Conservation (phyloP, 306 rosid species). For the Fragaria nilgerrensis region DNA sequence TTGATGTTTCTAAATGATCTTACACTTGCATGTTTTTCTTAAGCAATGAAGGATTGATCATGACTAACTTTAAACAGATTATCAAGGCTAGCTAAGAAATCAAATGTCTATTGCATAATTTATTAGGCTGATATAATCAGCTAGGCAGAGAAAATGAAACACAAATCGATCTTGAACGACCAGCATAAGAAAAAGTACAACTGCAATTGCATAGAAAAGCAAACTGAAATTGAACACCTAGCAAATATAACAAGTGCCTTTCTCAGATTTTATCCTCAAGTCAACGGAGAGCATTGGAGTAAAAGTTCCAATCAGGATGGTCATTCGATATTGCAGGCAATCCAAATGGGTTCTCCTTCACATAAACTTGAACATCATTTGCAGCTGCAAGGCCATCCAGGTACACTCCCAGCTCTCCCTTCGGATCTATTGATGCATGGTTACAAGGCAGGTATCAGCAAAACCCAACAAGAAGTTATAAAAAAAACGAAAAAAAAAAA, state of each 20-base stretch:
- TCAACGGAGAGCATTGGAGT: not conserved
- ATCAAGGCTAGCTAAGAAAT: too few relatives aligned
- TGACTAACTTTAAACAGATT: too few relatives aligned
- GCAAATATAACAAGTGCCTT: not conserved
- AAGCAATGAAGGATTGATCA: too few relatives aligned
- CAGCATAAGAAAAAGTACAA: not conserved
- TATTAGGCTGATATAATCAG: too few relatives aligned
- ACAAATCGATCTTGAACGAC: not conserved
- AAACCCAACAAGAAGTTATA: too few relatives aligned
- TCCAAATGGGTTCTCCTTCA: conserved; percentile 31
- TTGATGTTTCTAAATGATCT: not conserved
- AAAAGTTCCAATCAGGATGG: conserved; percentile 33
- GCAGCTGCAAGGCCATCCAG: conserved; percentile 20
- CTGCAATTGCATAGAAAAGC: not conserved
- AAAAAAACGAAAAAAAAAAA: too few relatives aligned
- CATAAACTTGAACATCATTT: conserved; percentile 23
- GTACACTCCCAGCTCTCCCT: conserved; percentile 6
- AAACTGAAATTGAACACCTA: not conserved
- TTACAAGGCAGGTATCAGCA: not conserved
- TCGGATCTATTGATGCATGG: conserved; percentile 19
- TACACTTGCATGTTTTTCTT: too few relatives aligned
- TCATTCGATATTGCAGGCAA: not conserved
- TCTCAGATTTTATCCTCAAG: not conserved
- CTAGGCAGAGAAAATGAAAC: not conserved
- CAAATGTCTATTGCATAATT: too few relatives aligned